Base-by-base conservation (phyloP, 345 rosid genomes). In the Pelargonium nanum region DNA sequence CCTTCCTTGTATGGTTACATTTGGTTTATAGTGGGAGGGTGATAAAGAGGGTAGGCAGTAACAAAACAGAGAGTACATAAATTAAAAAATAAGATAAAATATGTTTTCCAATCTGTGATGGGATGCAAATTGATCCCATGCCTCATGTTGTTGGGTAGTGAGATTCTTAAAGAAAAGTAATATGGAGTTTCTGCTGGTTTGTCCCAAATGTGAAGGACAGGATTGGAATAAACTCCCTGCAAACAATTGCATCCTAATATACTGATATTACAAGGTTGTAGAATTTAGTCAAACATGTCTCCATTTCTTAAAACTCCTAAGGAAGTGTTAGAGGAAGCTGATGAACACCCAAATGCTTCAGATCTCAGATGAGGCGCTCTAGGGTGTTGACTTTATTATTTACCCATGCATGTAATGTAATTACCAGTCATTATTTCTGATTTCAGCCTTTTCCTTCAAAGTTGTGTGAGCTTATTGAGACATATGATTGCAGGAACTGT, bases 401-500 rank as follows among this genome's bases (percentile, higher is more conserved):
- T 30, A 30, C 40, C 10, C 1, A 30, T 30, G 40, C 1, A 30
- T 30, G 6, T 30, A 30, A 22, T 4, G 10, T 2, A 63, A 30
- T 2, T 56, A 28, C 25, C 25, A 9, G 0, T 45, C 7, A 22
- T 24, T 58, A 26, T 10, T 22, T n/a, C 24, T 56, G 21, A 16
- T 25, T 7, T 23, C 22, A 32, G 28, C 40, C 32, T 61, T 56
- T 74, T 22, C 40, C 26, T 62, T 55, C 58, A 54, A 34, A 6
- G 64, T 59, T 30, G 40, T 51, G 66, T 66, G n/a, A n/a, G 58
- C 60, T 70, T 44, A 52, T 60, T 24, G 60, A 17, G 15, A 55
- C 30, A 61, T 53, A 23, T 50, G 63, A 22, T 72, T 75, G 78
- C 88, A 93, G 99, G 97, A 93, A 81, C 51, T 87, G 73, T 88